Base-by-base conservation (phyloP, 768 basidiomycete species). In the Strobilomyces echinocephalus region DNA sequence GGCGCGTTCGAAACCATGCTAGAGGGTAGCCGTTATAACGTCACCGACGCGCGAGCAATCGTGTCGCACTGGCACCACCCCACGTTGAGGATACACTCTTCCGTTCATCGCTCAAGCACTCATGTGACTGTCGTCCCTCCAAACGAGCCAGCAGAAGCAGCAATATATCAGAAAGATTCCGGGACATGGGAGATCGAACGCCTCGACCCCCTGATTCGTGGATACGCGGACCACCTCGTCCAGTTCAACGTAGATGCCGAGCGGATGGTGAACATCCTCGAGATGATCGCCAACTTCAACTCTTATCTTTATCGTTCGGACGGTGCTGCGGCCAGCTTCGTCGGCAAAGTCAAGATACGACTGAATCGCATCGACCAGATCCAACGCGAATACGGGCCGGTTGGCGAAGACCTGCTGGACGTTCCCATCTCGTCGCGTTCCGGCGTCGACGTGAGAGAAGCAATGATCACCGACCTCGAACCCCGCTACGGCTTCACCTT, bases 281-380 rank as follows among this genome's bases (percentile, higher is more conserved):
- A 64, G 30, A 20, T 48, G 1, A 44, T 63, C 34, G 54, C 60
- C 5, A 61, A 61, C 34, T 63, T 63, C 51, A 58, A 64, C 3
- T 58, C 48, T 7, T 64, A 56, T 40, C 46, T 63, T 30, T 58
- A 61, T 46, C 62, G 62, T 35, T 52, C 45, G 10, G 56, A 49
- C 15, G n/a, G 54, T 21, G 54, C 43, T 8, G 40, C 53, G 11
- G 28, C 53, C 26, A 35, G 31, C 14, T 61, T 59, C 24, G 1
- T 51, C 18, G 60, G 53, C 4, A 58, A 57, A 42, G 55, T 64
- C 16, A 43, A 45, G 14, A 45, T 46, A n/a, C 57, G 45, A 16
- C 31, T 64, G 41, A 52, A 57, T 3, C 50, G 55, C 47, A 36
- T 62, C 34, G 50, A 42, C 15, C 2, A 14, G 6, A 6, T 36